These are phyloP conservation scores for Leptosphaerulina australis DNA, from an alignment of 2,329 filamentous ascomycete genomes.

Conservation along the genomic window DNA sequence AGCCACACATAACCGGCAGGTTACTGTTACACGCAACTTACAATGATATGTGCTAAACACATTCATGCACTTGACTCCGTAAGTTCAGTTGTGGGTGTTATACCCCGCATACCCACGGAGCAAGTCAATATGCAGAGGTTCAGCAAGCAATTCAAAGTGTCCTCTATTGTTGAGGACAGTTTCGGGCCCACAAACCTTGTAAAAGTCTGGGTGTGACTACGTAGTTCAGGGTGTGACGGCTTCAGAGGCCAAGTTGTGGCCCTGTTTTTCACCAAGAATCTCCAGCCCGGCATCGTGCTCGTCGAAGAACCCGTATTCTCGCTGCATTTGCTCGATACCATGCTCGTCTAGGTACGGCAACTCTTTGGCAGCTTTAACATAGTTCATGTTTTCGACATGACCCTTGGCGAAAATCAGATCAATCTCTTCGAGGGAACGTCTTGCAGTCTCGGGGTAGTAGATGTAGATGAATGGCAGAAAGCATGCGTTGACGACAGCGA, in stretches of 20 bases:
- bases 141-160: too few species aligned
- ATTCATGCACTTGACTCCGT: neutral
- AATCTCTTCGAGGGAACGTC: conserved; percentile 57
- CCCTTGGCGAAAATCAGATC: conserved; percentile 54
- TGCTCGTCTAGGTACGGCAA: conserved; percentile 60
- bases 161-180: too few species aligned
- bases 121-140: too few species aligned
- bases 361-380: conserved; percentile 63
- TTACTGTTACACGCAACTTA: neutral
- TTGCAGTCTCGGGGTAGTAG: conserved; percentile 61
- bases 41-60: neutral
- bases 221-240: neutral
- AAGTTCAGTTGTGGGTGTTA: too few species aligned
- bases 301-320: conserved; percentile 45
- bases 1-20: neutral
- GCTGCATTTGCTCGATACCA: conserved; percentile 59
- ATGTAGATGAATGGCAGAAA: conserved; percentile 59
- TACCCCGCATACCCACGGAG: too few species aligned
- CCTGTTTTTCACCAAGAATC: conserved; percentile 8
- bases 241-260: conserved; percentile 2
- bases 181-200: neutral
- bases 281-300: conserved; percentile 22
- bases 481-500: conserved; percentile 57
- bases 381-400: conserved; percentile 62
- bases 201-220: neutral